phyloP scores from a whole-genome alignment of 2,329 filamentous ascomycete species.

The Fusarium pilosicola region DNA sequence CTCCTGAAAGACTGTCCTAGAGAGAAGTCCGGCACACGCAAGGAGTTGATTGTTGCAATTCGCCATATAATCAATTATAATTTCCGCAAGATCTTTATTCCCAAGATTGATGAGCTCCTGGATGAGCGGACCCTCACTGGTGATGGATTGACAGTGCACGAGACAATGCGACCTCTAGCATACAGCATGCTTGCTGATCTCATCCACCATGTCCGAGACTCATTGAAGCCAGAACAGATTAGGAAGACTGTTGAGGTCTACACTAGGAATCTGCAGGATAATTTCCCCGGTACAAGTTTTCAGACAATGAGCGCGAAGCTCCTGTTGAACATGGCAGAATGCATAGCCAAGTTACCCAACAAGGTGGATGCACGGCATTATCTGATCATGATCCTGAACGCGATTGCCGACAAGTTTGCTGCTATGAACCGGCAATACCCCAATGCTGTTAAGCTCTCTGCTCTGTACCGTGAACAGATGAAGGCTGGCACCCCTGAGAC shows the following conservation, averaged over 20 bases:
- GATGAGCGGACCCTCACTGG: constrained; percentile 95
- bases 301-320: constrained; percentile 99
- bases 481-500: constrained; percentile 73
- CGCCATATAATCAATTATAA: constrained; percentile 99
- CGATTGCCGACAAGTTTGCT: constrained; percentile 97
- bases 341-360: constrained; percentile 91
- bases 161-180: constrained; percentile 92
- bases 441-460: constrained; percentile 93
- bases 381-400: constrained; percentile 95
- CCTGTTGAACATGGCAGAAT: constrained; percentile 96
- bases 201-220: constrained; percentile 95
- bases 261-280: constrained; percentile 93
- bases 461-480: constrained; percentile 76
- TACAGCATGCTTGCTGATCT: constrained; percentile 99
- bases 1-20: constrained; percentile 92
- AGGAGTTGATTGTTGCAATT: constrained; percentile 95
- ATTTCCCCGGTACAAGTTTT: constrained; percentile 96
- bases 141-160: constrained; percentile 94
- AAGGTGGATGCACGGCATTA: constrained; percentile 96
- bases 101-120: constrained; percentile 92
- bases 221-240: constrained; percentile 89
- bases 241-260: constrained; percentile 96
- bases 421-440: constrained; percentile 97
- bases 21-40: constrained; percentile 92
- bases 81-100: constrained; percentile 92